phyloP scores from a whole-genome alignment of 352 stramenopile species.

The Pythium phragmiticola region DNA sequence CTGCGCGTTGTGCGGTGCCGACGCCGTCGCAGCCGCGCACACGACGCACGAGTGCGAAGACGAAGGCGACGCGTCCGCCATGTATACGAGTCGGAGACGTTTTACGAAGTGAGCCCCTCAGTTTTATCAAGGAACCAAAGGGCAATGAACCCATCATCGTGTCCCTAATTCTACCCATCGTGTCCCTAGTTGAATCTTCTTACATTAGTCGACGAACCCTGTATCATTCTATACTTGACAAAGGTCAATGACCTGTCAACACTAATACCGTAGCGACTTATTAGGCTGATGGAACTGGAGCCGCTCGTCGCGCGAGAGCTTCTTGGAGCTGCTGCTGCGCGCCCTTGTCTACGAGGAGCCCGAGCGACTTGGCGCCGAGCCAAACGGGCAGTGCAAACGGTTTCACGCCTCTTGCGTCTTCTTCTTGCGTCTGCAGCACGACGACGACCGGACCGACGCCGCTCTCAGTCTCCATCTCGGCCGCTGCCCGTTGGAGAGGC shows the following conservation, averaged over 20 bases:
- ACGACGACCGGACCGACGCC: conserved; percentile 51
- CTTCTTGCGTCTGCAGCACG: conserved; percentile 14
- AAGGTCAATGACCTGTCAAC: neutral
- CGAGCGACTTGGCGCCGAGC: conserved; percentile 54
- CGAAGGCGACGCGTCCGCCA: neutral
- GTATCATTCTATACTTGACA: conserved; percentile 5
- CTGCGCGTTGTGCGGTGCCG: conserved; percentile 11
- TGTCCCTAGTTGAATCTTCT: neutral
- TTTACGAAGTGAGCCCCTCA: neutral
- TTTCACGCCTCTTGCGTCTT: neutral
- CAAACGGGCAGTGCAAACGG: conserved; percentile 48
- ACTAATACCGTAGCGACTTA: conserved; percentile 3
- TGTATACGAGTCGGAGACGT: neutral
- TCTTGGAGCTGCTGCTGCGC: conserved; percentile 44
- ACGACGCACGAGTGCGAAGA: conserved; percentile 9
- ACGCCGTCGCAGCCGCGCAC: conserved; percentile 12
- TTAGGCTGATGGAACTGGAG: neutral
- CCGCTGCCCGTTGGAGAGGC: conserved; percentile 32
- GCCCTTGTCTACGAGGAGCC: conserved; percentile 52
- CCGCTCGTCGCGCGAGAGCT: conserved; percentile 10
- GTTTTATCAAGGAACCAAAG: no score
- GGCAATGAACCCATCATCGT: no score
- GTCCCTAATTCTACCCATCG: neutral
- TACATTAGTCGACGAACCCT: conserved; percentile 1
- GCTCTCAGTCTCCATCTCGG: conserved; percentile 31